phyloP scores from a whole-genome alignment of 208 protist genomes.

The Wallacemonas collosoma region DNA sequence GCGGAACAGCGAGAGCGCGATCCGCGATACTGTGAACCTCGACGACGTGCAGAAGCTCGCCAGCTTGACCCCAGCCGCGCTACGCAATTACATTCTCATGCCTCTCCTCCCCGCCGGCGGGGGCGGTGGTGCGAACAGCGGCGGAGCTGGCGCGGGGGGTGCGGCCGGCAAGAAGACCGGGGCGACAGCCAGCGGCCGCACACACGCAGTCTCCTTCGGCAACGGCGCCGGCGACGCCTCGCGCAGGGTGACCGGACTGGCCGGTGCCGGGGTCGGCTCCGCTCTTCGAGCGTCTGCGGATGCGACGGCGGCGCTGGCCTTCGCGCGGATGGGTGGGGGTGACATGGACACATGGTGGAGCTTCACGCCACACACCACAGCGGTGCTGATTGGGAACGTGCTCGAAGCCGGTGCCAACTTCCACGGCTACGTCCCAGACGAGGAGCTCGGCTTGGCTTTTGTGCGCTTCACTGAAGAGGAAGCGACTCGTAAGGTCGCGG shows the following conservation, averaged over 20 bases:
- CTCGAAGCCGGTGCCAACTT: slow-evolving; percentile 38
- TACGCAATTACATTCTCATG: slow-evolving; percentile 81
- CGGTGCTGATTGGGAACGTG: slow-evolving; percentile 52
- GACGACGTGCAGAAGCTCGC: slow-evolving; percentile 37
- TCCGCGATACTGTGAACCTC: slow-evolving; percentile 30
- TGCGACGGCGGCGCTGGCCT: background rate
- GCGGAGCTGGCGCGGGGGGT: background rate
- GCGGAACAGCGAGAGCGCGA: slow-evolving; percentile 53
- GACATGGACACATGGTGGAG: slow-evolving; percentile 46
- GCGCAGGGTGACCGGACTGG: background rate
- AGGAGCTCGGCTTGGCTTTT: slow-evolving; percentile 48
- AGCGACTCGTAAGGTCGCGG: background rate
- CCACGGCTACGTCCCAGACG: slow-evolving; percentile 51
- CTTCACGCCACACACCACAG: slow-evolving; percentile 43
- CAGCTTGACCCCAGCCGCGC: slow-evolving; percentile 35
- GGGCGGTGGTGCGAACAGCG: background rate
- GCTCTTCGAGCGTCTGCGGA: too few relatives aligned
- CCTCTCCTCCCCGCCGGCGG: slow-evolving; percentile 28
- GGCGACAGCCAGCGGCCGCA: background rate
- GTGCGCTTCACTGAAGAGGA: slow-evolving; percentile 41
- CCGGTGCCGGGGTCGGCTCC: too few relatives aligned
- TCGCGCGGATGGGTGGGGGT: slow-evolving; percentile 6
- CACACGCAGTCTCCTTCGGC: background rate
- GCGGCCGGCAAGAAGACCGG: background rate
- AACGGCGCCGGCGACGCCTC: background rate